Conservation (phyloP, 2,329 filamentous ascomycete species). For the Trichoderma sp. region DNA sequence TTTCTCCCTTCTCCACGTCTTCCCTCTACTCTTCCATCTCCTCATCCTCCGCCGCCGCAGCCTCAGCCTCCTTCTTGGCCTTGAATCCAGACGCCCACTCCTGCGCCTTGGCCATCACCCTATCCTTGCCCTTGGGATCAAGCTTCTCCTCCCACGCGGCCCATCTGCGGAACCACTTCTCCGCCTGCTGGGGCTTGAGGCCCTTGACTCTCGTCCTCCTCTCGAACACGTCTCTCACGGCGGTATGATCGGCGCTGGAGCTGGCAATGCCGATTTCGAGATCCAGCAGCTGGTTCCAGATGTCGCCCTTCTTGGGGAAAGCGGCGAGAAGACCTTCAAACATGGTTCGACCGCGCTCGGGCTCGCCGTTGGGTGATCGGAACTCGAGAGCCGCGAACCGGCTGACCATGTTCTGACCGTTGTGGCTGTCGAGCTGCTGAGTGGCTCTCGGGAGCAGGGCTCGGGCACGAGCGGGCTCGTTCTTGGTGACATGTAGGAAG, state of each 20-base stretch:
- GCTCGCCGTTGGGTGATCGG: constrained; percentile 76
- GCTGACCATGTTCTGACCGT: constrained; percentile 71
- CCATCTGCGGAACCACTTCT: constrained; percentile 92
- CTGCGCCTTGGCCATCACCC: constrained; percentile 70
- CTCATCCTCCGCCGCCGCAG: constrained; percentile 41
- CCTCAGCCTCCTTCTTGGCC: constrained; percentile 49
- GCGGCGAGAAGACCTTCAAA: constrained; percentile 85
- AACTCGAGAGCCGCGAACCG: constrained; percentile 95
- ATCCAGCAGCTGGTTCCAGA: constrained; percentile 92
- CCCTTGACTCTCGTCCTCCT: constrained; percentile 70
- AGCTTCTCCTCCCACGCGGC: constrained; percentile 80
- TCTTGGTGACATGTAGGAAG: constrained; percentile 79
- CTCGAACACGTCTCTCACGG: constrained; percentile 79
- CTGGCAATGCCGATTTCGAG: constrained; percentile 71
- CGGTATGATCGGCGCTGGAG: constrained; percentile 55
- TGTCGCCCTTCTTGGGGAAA: constrained; percentile 85
- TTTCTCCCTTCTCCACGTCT: neutral
- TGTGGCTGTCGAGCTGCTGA: constrained; percentile 74
- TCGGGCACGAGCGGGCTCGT: constrained; percentile 73
- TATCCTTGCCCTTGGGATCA: constrained; percentile 68
- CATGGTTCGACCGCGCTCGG: constrained; percentile 90
- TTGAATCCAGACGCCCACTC: constrained; percentile 66
- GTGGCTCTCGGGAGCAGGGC: constrained; percentile 80
- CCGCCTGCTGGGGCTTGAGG: constrained; percentile 80
- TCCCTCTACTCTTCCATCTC: constrained; percentile 42